Evolutionary conservation across 2,329 filamentous ascomycete species (phyloP), one percentile per base, ranked within the genome.

Genomic region (Emmonsiellopsis sp.): DNA sequence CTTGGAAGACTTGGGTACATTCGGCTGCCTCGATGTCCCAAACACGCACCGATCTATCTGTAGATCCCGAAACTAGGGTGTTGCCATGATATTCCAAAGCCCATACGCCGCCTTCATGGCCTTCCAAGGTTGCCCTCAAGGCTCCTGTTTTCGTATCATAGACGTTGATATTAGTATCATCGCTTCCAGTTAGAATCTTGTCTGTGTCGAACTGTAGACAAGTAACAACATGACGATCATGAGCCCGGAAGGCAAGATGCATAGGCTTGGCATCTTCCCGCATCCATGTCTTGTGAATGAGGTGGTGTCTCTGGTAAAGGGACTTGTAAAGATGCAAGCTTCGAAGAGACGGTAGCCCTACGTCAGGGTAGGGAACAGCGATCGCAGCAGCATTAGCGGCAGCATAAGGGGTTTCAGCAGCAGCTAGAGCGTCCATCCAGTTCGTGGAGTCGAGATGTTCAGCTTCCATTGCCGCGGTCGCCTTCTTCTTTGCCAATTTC

Each of bases 51-150:
- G 93, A 95, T 46, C 93, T 81, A 70, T 98, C 93, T 0, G 93
- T 98, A 6, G 91, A 96, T 2, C 93, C 93, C 13, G 93, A 98
- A 2, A 98, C 93, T 17, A 98, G 75, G 13, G 88, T 89, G 65
- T 97, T 96, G 49, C 91, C 92, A 65, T 96, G 86, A 66, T 97
- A 98, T 68, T 97, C 91, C 51, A 98, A 74, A 33, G 93, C 93
- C 93, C 93, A 98, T 1, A 98, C 93, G 45, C 93, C 93, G 36
- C 93, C 93, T 69, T 98, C 93, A 61, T 98, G 93, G 2, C 93
- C 93, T 63, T 91, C 86, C 2, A 98, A 81, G 58, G 86, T 88
- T 64, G 84, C 88, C 47, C 87, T 82, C 37, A 95, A 73, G 58
- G 86, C 86, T 55, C 93, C 93, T 0, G 91, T 96, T 72, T 93